phyloP scores from a whole-genome alignment of 768 basidiomycete genomes.

The Amanita brunnescens region DNA sequence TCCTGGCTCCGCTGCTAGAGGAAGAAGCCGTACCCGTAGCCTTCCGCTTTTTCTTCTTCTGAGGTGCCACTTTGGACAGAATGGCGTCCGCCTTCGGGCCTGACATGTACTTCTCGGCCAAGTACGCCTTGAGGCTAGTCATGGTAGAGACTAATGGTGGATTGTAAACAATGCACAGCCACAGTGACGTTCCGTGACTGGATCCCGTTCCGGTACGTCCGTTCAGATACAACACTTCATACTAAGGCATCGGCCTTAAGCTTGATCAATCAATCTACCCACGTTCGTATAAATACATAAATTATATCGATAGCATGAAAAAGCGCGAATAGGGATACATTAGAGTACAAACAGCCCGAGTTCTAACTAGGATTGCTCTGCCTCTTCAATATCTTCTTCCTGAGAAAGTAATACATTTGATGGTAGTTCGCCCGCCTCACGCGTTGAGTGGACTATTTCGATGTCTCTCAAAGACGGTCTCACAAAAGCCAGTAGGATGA shows the following conservation, averaged over 20 bases:
- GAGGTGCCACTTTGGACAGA: conserved; percentile 50
- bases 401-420: not conserved
- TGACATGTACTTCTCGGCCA: conserved; percentile 92
- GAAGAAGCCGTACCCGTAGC: conserved; percentile 15
- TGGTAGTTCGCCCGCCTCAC: conserved; percentile 1
- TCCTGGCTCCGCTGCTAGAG: conserved; percentile 22
- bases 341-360: too few species aligned
- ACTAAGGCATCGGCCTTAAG: too few species aligned
- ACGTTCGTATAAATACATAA: not conserved
- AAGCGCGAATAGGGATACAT: not conserved
- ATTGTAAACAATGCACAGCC: not conserved
- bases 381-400: not conserved
- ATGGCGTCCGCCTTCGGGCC: conserved; percentile 96
- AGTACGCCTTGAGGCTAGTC: conserved; percentile 67
- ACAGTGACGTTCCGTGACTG: too few species aligned
- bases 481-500: conserved; percentile 35
- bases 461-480: conserved; percentile 20
- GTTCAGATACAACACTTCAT: too few species aligned
- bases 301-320: not conserved
- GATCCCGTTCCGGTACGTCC: too few species aligned
- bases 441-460: conserved; percentile 2
- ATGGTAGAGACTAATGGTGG: conserved; percentile 16
- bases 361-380: not conserved
- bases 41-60: conserved; percentile 78
- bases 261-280: not conserved